Percentiles rank a stretch among this genome's conserved stretches.
Conservation (phyloP, 1,139 yeast genomes). For the Citeromyces hawaiiensis region DNA sequence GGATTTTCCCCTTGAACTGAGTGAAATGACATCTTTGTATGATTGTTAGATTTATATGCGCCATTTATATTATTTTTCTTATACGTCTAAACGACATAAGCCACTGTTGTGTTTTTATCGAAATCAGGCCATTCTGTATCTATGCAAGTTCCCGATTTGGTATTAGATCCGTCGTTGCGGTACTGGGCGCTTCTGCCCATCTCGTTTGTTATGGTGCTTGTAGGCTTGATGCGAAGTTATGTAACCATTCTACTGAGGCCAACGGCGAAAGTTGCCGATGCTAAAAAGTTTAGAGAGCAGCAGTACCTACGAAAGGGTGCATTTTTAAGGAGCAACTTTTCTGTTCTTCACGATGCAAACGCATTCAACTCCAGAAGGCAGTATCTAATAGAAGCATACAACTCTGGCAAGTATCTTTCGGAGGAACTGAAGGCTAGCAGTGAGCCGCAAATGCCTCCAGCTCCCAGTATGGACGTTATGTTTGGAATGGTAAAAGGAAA, state of each 20-base stretch:
- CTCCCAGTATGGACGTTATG: slow-evolving; percentile 66
- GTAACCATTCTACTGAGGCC: slow-evolving; percentile 49
- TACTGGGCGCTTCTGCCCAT: slow-evolving; percentile 91
- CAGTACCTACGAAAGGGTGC: slow-evolving; percentile 45
- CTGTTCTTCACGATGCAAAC: slow-evolving; percentile 24
- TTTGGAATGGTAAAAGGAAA: slow-evolving; percentile 73
- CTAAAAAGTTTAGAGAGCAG: slow-evolving; percentile 44
- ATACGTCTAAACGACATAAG: no score
- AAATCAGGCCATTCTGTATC: not conserved
- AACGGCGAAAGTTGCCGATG: slow-evolving; percentile 33
- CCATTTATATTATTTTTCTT: no score
- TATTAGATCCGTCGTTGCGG: slow-evolving; percentile 71
- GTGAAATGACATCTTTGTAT: slow-evolving; percentile 10
- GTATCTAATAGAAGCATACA: slow-evolving; percentile 10
- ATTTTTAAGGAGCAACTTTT: slow-evolving; percentile 33
- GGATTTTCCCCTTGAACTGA: slow-evolving; percentile 8
- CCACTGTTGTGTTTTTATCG: no score
- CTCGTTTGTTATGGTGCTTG: slow-evolving; percentile 77
- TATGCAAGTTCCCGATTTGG: slow-evolving; percentile 30
- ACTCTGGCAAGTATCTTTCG: slow-evolving; percentile 8
- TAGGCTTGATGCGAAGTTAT: slow-evolving; percentile 72
- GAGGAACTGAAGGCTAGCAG: slow-evolving; percentile 19
- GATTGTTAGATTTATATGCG: no score
- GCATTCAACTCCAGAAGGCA: slow-evolving; percentile 28
- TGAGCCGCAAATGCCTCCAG: slow-evolving; percentile 9